These are phyloP conservation scores for Musa beccarii DNA, from an alignment of 176 grass and related monocot species.

Conservation along the genomic window DNA sequence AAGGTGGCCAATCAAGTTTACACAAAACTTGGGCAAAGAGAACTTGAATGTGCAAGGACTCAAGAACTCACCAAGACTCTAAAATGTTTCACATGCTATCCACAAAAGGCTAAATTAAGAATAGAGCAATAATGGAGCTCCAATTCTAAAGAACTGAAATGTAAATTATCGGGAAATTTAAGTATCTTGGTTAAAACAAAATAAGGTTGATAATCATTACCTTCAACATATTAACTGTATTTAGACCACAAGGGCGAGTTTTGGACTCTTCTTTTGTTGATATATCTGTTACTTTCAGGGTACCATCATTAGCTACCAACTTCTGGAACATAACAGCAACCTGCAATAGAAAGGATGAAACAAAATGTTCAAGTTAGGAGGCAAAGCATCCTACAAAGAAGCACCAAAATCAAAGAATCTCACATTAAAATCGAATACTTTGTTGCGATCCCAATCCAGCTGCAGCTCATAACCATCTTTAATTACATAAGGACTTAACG, in stretches of 20 bases:
- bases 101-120: no score
- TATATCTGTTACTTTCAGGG: slow-evolving; percentile 64
- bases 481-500: slow-evolving; percentile 66
- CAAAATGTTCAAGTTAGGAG: background rate
- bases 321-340: slow-evolving; percentile 93
- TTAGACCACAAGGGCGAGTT: slow-evolving; percentile 80
- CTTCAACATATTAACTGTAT: slow-evolving; percentile 99
- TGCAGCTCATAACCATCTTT: slow-evolving; percentile 74
- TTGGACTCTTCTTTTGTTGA: slow-evolving; percentile 87
- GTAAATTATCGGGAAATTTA: background rate
- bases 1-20: no score
- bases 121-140: no score
- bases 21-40: no score
- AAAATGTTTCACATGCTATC: no score
- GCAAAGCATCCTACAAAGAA: slow-evolving; percentile 13
- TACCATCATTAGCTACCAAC: slow-evolving; percentile 63
- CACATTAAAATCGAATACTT: slow-evolving; percentile 87
- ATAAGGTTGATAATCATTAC: slow-evolving; percentile 18
- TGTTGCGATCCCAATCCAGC: slow-evolving; percentile 81
- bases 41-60: no score
- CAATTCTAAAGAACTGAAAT: background rate
- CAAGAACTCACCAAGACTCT: no score
- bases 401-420: slow-evolving; percentile 26
- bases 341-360: slow-evolving; percentile 38
- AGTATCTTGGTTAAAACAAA: background rate